These are phyloP conservation scores for Hevea brasiliensis DNA, from an alignment of 345 rosid species.

Conservation along the genomic window DNA sequence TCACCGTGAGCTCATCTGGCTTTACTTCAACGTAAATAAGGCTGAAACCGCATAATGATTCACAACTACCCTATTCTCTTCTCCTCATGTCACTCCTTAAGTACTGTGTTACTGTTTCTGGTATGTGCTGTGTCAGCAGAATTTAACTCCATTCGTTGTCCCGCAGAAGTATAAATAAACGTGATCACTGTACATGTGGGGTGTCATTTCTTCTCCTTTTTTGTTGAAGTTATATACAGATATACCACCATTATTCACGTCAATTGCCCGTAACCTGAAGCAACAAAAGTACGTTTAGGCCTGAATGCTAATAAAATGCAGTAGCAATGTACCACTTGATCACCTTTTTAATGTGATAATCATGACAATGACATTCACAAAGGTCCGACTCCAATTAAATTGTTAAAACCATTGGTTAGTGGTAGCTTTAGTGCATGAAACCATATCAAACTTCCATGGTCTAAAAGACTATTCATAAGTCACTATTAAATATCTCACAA, in stretches of 20 bases:
- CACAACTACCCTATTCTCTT: neutral
- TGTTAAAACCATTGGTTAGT: neutral
- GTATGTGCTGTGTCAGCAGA: slow-evolving; percentile 6
- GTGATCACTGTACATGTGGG: slow-evolving; percentile 57
- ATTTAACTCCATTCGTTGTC: neutral
- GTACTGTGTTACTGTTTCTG: neutral
- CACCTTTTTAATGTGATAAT: neutral
- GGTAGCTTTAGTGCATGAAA: neutral
- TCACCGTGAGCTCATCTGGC: no score
- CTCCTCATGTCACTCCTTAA: neutral
- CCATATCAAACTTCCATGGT: neutral
- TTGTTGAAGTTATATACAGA: slow-evolving; percentile 48
- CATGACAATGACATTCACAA: neutral
- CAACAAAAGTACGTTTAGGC: slow-evolving; percentile 1
- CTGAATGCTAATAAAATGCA: neutral
- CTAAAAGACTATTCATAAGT: neutral
- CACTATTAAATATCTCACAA: neutral
- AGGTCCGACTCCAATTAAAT: neutral
- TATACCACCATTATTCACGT: slow-evolving; percentile 59
- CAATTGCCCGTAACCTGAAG: slow-evolving; percentile 56
- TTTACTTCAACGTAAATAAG: no score
- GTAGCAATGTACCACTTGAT: slow-evolving; percentile 3
- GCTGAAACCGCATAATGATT: neutral
- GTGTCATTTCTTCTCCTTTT: slow-evolving; percentile 66
- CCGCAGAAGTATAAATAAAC: slow-evolving; percentile 28